Evolutionary conservation across 2,329 filamentous ascomycete genomes (phyloP), one percentile per base, ranked within the genome.

Genomic region (Phyllachora maydis): DNA sequence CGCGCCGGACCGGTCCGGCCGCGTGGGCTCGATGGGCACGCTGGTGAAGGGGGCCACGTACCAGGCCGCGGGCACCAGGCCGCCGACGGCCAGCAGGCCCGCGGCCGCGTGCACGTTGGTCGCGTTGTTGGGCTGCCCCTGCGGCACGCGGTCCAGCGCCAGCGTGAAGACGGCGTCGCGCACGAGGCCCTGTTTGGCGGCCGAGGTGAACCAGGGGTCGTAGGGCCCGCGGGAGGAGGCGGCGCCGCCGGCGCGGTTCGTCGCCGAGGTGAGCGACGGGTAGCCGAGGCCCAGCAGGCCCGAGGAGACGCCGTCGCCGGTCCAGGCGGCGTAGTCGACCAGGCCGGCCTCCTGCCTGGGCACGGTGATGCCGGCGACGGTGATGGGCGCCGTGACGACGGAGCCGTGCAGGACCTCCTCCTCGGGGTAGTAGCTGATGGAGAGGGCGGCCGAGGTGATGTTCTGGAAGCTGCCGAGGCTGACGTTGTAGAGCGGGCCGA

Each of bases 131-230:
- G n/a, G n/a, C n/a, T n/a, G n/a, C n/a, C n/a, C n/a, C n/a, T n/a
- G n/a, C n/a, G n/a, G n/a, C 2, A 28, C 23, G n/a, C 29, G 26
- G 8, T 36, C 31, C 3, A 37, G 23, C 5, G 34, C 35, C 11
- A 37, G 13, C 24, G 31, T 36, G 27, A 34, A 37, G 27, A 28
- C 36, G 4, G 35, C 18, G n/a, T 35, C 31, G n/a, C n/a, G n/a
- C 8, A 32, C 23, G 13, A 18, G 4, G 7, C 21, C 14, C 9
- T 22, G 15, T n/a, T 26, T 18, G 11, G n/a, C 5, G 17, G 21
- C 12, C 11, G 9, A 26, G 18, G 6, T 26, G 22, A 25, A 14
- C 14, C 13, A 8, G 17, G 24, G 27, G 11, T 21, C 18, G 22
- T 29, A 29, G 1, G 13, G 11, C 2, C 13, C 11, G 20, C 24